These are phyloP conservation scores for Kandelia obovata DNA, from an alignment of 345 rosid species.

Conservation along the genomic window DNA sequence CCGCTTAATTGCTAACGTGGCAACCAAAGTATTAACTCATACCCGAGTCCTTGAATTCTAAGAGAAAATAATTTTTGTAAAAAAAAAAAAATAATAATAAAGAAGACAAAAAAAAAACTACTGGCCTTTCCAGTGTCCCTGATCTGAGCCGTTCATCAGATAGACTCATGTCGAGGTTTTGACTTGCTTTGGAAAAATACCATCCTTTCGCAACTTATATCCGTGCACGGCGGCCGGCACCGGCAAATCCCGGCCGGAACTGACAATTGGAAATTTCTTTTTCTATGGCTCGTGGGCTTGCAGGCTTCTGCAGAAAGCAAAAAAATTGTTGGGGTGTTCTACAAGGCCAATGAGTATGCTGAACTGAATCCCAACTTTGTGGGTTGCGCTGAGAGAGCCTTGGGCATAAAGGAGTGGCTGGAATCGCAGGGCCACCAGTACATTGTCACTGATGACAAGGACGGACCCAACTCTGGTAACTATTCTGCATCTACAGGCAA, in stretches of 20 bases:
- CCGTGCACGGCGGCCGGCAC: too few relatives aligned
- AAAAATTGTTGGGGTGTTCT: slow-evolving; percentile 95
- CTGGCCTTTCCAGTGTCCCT: too few relatives aligned
- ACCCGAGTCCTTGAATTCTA: too few relatives aligned
- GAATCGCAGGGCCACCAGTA: slow-evolving; percentile 85
- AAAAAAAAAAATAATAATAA: too few relatives aligned
- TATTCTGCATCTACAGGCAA: neutral
- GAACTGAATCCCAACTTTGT: slow-evolving; percentile 69
- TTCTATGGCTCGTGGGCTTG: neutral
- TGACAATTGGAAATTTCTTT: neutral
- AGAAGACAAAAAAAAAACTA: too few relatives aligned
- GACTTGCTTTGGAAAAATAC: too few relatives aligned
- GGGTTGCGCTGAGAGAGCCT: slow-evolving; percentile 70
- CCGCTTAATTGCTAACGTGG: too few relatives aligned
- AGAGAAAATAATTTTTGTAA: too few relatives aligned
- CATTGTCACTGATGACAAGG: slow-evolving; percentile 89
- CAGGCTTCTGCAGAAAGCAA: slow-evolving; percentile 77
- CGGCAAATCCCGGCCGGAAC: neutral
- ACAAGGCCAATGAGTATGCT: slow-evolving; percentile 84
- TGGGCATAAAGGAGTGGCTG: slow-evolving; percentile 77
- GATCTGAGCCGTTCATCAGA: too few relatives aligned
- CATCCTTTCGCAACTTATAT: neutral
- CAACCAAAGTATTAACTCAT: too few relatives aligned
- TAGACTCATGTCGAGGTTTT: too few relatives aligned
- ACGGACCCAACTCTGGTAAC: slow-evolving; percentile 71